A percentile compares a stretch with the other conserved stretches of the same genome.
phyloP scores from a whole-genome alignment of 768 basidiomycete genomes.

The Flagelloscypha sp. region DNA sequence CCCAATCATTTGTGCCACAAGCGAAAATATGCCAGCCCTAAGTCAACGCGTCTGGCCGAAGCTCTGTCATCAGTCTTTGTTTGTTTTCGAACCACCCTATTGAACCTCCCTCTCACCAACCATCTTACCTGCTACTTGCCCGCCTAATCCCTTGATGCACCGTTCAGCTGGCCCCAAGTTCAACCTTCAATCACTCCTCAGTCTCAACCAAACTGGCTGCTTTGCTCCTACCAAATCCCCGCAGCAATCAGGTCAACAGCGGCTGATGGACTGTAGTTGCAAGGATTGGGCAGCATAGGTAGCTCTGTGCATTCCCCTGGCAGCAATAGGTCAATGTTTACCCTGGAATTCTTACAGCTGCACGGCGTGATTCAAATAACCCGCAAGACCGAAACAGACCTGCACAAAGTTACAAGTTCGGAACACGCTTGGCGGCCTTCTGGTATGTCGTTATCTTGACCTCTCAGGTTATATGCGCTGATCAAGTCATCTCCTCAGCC shows the following conservation, averaged over 20 bases:
- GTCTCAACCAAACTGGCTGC: conserved; percentile 15
- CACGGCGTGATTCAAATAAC: conserved; percentile 95
- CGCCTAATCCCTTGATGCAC: no score
- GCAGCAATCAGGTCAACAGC: conserved; percentile 52
- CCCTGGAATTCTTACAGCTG: conserved; percentile 83
- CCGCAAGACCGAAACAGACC: conserved; percentile 83
- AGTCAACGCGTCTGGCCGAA: no score
- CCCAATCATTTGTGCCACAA: no score
- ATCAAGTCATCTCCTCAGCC: conserved; percentile 36
- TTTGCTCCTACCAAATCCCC: conserved; percentile 31
- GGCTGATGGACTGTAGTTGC: conserved; percentile 51
- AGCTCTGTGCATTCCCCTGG: conserved; percentile 64
- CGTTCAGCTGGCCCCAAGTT: conserved; percentile 17
- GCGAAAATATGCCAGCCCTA: no score
- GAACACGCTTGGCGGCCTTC: conserved; percentile 77
- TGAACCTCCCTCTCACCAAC: no score
- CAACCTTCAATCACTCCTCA: conserved; percentile 13
- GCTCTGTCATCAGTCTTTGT: no score
- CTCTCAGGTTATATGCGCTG: conserved; percentile 2
- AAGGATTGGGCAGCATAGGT: conserved; percentile 72
- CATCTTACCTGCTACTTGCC: no score
- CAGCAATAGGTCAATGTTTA: conserved; percentile 80
- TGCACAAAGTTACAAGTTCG: conserved; percentile 82
- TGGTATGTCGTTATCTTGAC: conserved; percentile 40
- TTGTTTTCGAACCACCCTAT: no score